These are phyloP conservation scores for Eucalyptus pauciflora DNA, from an alignment of 345 rosid genomes.

Conservation along the genomic window DNA sequence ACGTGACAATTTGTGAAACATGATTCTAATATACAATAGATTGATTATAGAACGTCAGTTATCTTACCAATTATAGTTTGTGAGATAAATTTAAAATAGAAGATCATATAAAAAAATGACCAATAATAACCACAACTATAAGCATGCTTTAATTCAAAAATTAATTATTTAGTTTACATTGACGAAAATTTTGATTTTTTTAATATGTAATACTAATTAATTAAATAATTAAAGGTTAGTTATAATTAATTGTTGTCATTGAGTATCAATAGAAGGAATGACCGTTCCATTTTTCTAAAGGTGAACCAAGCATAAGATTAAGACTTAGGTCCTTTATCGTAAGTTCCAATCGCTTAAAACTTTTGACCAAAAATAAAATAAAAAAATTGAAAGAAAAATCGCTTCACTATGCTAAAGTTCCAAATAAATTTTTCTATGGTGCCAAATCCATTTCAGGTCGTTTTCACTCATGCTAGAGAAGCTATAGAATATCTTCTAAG, in stretches of 20 bases:
- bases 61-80: background rate
- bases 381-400: background rate
- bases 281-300: background rate
- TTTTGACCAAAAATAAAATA: background rate
- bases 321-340: background rate
- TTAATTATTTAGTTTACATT: background rate
- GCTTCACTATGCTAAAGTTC: background rate
- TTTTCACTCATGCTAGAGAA: background rate
- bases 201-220: background rate
- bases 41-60: background rate
- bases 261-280: background rate
- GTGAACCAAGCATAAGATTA: background rate
- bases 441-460: background rate
- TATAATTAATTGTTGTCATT: background rate
- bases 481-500: background rate
- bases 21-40: background rate
- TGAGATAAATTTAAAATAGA: background rate
- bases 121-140: background rate
- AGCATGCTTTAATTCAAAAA: background rate
- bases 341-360: background rate
- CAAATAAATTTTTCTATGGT: background rate
- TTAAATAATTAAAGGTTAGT: background rate
- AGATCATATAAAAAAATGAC: background rate
- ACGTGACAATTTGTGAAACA: background rate
- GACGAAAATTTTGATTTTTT: background rate